phyloP scores from a whole-genome alignment of 129 eudicot genomes.

The Kitagawia praeruptora region DNA sequence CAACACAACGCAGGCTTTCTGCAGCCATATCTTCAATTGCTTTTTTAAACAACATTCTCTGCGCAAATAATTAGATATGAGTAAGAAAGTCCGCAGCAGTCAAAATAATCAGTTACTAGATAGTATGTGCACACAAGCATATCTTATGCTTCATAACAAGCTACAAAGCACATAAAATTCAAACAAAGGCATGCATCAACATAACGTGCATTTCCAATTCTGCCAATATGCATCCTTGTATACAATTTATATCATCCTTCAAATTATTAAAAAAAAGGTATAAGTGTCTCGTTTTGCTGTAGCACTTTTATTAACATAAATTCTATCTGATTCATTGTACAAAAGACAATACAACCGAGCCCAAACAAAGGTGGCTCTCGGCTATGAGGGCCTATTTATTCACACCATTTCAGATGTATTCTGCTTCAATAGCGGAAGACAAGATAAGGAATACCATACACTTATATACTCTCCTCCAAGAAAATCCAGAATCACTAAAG shows the following conservation, averaged over 20 bases:
- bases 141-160: background rate
- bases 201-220: background rate
- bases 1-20: slow-evolving; percentile 52
- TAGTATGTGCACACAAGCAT: background rate
- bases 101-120: background rate
- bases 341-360: background rate
- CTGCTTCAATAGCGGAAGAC: background rate
- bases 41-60: slow-evolving; percentile 28
- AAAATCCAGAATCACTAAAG: background rate
- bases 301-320: background rate
- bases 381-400: background rate
- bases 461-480: background rate
- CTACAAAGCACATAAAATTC: background rate
- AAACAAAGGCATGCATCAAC: background rate
- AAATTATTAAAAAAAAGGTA: background rate
- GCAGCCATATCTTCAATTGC: slow-evolving; percentile 51
- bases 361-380: background rate
- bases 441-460: background rate
- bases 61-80: slow-evolving; percentile 1
- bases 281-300: background rate
- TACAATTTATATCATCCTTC: background rate
- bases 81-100: background rate
- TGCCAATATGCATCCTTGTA: background rate
- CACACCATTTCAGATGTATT: background rate
- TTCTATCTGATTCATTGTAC: background rate